Conservation (phyloP, 2,329 filamentous ascomycete species). For the Balansia obtecta region DNA sequence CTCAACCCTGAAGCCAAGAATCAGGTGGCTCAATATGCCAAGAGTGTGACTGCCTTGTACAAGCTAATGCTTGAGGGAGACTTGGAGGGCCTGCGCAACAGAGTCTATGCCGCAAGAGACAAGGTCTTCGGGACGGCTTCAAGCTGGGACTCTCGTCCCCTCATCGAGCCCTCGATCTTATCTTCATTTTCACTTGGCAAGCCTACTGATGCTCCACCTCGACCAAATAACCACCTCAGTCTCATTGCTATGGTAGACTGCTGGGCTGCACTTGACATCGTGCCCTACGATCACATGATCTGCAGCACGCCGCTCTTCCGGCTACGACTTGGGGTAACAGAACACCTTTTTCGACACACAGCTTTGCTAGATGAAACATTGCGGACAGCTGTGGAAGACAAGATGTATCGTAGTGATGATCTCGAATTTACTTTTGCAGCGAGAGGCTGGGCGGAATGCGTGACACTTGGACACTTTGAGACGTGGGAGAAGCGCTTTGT, state of each 20-base stretch:
- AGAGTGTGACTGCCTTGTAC: slow-evolving; percentile 85
- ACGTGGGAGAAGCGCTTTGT: slow-evolving; percentile 87
- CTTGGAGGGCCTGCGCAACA: slow-evolving; percentile 54
- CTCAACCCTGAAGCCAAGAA: slow-evolving; percentile 84
- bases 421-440: slow-evolving; percentile 97
- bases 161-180: slow-evolving; percentile 73
- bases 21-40: slow-evolving; percentile 90
- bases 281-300: slow-evolving; percentile 99
- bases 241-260: slow-evolving; percentile 96
- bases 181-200: slow-evolving; percentile 80
- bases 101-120: slow-evolving; percentile 54
- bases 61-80: slow-evolving; percentile 92
- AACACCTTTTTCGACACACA: slow-evolving; percentile 82
- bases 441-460: slow-evolving; percentile 88
- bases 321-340: slow-evolving; percentile 91
- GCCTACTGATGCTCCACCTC: slow-evolving; percentile 40
- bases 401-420: slow-evolving; percentile 88
- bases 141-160: slow-evolving; percentile 47
- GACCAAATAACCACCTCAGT: slow-evolving; percentile 88
- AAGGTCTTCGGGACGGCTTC: slow-evolving; percentile 64
- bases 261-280: slow-evolving; percentile 87
- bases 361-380: slow-evolving; percentile 74
- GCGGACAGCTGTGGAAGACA: slow-evolving; percentile 75
- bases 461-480: slow-evolving; percentile 82
- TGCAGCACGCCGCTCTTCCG: slow-evolving; percentile 96